These are phyloP conservation scores for Hygrophorus russula DNA, from an alignment of 768 basidiomycete genomes.

Conservation along the genomic window DNA sequence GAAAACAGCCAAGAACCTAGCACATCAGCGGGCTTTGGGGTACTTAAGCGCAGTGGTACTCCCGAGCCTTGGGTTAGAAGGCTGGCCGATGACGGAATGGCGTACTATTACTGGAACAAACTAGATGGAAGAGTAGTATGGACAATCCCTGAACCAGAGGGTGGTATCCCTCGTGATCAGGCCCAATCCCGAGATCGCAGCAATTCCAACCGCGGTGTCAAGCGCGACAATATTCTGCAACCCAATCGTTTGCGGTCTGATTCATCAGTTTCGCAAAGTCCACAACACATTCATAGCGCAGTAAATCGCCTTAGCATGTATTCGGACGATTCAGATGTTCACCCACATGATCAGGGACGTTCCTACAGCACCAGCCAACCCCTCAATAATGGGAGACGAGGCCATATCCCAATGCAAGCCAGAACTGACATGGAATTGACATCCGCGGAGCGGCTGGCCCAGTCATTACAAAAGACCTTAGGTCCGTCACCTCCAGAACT, in stretches of 20 bases:
- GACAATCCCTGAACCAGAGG: conserved; percentile 45
- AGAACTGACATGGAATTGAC: conserved; percentile 37
- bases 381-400: conserved; percentile 17
- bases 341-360: conserved; percentile 30
- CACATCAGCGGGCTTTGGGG: conserved; percentile 43
- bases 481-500: conserved; percentile 46
- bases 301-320: conserved; percentile 48
- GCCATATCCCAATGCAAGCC: conserved; percentile 4
- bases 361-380: conserved; percentile 12
- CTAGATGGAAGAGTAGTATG: conserved; percentile 56
- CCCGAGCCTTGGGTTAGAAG: conserved; percentile 80
- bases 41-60: conserved; percentile 44
- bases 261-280: conserved; percentile 5
- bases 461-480: conserved; percentile 49
- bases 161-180: not conserved
- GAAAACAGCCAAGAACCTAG: conserved; percentile 21
- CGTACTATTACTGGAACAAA: conserved; percentile 73
- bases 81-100: conserved; percentile 72
- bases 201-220: not conserved
- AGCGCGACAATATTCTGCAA: not conserved
- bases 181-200: not conserved
- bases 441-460: conserved; percentile 56
- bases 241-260: not conserved
- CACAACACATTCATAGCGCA: conserved; percentile 18
- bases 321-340: conserved; percentile 72